phyloP scores from a whole-genome alignment of 495 filamentous ascomycete genomes.

The Aspergillus wentii region DNA sequence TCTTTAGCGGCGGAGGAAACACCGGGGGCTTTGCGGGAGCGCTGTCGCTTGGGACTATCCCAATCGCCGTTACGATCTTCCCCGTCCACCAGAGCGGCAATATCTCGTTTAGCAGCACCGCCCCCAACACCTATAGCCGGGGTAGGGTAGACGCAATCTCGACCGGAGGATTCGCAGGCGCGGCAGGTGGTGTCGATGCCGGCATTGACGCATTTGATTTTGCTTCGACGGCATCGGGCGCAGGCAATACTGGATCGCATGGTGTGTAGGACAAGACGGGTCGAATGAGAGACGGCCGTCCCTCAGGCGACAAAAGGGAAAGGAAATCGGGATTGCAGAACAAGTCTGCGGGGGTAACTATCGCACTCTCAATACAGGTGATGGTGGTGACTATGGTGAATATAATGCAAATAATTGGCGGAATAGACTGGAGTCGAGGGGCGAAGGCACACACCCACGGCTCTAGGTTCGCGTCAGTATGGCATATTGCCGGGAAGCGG shows the following conservation, averaged over 20 bases:
- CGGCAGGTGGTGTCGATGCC: constrained; percentile 71
- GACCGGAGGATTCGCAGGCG: constrained; percentile 68
- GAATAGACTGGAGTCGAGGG: no score
- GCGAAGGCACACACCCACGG: no score
- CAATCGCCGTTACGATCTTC: constrained; percentile 54
- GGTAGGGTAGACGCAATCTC: constrained; percentile 71
- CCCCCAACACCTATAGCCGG: constrained; percentile 54
- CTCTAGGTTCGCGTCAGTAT: constrained; percentile 10
- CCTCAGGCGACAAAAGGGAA: neutral
- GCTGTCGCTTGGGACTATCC: constrained; percentile 56
- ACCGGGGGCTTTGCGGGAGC: constrained; percentile 49
- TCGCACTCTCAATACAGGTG: no score
- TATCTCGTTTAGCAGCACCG: constrained; percentile 51
- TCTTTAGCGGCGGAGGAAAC: constrained; percentile 30
- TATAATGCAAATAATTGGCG: no score
- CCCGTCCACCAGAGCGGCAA: constrained; percentile 41
- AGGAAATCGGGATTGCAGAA: no score
- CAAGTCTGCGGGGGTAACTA: no score
- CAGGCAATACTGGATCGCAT: constrained; percentile 82
- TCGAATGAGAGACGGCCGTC: neutral
- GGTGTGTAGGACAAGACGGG: constrained; percentile 8
- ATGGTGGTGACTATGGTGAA: no score
- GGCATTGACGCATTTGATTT: constrained; percentile 80
- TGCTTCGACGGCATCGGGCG: constrained; percentile 70
- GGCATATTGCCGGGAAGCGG: constrained; percentile 12